phyloP scores from a whole-genome alignment of 345 rosid species.

The Cochlearia excelsa region DNA sequence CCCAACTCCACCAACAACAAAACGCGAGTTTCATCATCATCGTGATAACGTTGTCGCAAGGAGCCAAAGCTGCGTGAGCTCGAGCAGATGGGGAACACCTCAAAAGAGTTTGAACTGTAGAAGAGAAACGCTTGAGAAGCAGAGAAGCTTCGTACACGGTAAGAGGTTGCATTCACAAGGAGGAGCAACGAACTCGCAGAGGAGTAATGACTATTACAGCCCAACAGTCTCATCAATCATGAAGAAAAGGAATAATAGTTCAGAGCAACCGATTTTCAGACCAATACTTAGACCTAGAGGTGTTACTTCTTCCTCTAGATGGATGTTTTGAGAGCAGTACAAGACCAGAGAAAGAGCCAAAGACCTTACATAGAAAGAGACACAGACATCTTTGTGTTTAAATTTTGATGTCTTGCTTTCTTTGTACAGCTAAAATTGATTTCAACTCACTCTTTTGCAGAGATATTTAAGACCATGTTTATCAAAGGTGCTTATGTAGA shows the following conservation, averaged over 20 bases:
- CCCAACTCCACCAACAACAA: slow-evolving; percentile 62
- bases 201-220: slow-evolving; percentile 87
- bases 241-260: slow-evolving; percentile 65
- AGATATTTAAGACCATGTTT: slow-evolving; percentile 38
- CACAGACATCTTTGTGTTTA: slow-evolving; percentile 27
- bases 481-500: no score
- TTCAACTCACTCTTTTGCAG: slow-evolving; percentile 43
- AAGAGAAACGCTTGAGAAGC: slow-evolving; percentile 60
- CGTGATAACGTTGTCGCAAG: slow-evolving; percentile 59
- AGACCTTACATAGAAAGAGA: slow-evolving; percentile 25
- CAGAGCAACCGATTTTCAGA: slow-evolving; percentile 42
- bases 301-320: slow-evolving; percentile 66
- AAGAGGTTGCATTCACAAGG: slow-evolving; percentile 70
- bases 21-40: slow-evolving; percentile 43
- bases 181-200: slow-evolving; percentile 55
- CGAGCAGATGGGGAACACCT: slow-evolving; percentile 68
- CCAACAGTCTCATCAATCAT: slow-evolving; percentile 89
- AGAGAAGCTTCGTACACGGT: slow-evolving; percentile 75
- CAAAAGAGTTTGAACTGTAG: slow-evolving; percentile 48
- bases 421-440: slow-evolving; percentile 33
- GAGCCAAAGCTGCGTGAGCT: slow-evolving; percentile 86
- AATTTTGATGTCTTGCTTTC: slow-evolving; percentile 25
- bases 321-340: slow-evolving; percentile 59
- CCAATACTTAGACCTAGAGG: slow-evolving; percentile 45
- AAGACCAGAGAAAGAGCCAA: slow-evolving; percentile 22